Evolutionary conservation across 2,329 filamentous ascomycete genomes (phyloP), one percentile per base, ranked within the genome.

Genomic region (Dendrostoma leiphaemia): DNA sequence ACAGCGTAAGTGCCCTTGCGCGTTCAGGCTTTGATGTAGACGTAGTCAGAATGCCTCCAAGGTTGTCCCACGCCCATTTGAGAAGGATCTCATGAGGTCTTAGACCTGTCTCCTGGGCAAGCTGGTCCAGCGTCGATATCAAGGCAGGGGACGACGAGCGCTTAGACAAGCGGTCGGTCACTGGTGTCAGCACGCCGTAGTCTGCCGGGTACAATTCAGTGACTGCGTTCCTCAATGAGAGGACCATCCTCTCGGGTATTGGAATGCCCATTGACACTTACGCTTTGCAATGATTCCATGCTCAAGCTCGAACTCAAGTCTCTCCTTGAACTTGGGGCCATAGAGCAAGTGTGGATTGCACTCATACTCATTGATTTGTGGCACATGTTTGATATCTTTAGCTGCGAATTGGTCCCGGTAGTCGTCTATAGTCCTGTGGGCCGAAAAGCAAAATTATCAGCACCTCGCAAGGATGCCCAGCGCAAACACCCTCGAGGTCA

Each of bases 351-450:
- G 47, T 17, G 47, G 34, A 15, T 49, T 49, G 24, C 17, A 26
- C 35, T 49, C 47, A 35, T 49, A 49, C 26, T 49, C 47, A 19
- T 40, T 49, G 23, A 49, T 40, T 13, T 41, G 34, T 9, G 47
- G 47, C 23, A 29, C 23, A 35, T 49, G 19, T 23, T 49, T 49
- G 34, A 49, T 37, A 13, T 49, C 47, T 4, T 28, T 28, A 8
- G 15, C 12, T 13, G 35, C 35, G 26, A 49, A 49, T 17, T 49
- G 47, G 47, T 38, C 34, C 17, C 12, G 15, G 47, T 49, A 49
- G 26, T 49, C 47, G 24, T 49, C 34, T 26, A 49, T 29, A 13
- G 47, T 40, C 47, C 47, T 49, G 23, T 12, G 15, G 3, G 17
- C 12, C 21, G 12, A 2, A 5, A 43, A 3, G 6, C 24, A 48